These are phyloP conservation scores for Penicillium soppii DNA, from an alignment of 495 filamentous ascomycete species.

Conservation along the genomic window DNA sequence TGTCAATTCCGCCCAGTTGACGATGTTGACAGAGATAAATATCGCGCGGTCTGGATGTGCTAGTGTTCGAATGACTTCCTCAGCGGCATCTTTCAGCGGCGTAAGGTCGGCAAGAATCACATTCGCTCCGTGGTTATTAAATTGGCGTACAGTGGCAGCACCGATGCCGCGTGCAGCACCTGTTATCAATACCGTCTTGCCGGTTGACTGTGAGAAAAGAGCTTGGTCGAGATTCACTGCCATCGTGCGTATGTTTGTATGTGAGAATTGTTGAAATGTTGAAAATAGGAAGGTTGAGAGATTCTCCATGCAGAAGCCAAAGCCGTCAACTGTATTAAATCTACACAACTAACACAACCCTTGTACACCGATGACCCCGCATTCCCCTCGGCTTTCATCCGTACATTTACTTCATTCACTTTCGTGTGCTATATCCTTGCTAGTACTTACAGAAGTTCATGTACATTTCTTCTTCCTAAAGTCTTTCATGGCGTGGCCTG, in stretches of 20 bases:
- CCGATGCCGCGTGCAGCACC: conserved; percentile 43
- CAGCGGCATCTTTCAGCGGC: conserved; percentile 5
- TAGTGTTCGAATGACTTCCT: conserved; percentile 16
- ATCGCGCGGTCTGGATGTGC: conserved; percentile 14
- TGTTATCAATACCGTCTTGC: conserved; percentile 35
- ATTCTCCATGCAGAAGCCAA: too few species aligned
- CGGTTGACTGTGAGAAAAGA: conserved; percentile 5
- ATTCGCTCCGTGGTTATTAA: conserved; percentile 27
- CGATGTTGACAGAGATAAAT: conserved; percentile 24
- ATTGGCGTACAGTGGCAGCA: conserved; percentile 27
- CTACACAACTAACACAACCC: too few species aligned
- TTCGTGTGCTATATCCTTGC: too few species aligned
- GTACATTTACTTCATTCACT: too few species aligned
- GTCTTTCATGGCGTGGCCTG: too few species aligned
- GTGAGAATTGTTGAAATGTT: too few species aligned
- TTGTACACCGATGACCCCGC: too few species aligned
- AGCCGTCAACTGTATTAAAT: too few species aligned
- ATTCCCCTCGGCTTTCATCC: too few species aligned
- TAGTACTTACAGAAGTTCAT: too few species aligned
- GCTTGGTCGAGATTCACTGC: conserved; percentile 6
- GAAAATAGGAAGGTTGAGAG: neutral
- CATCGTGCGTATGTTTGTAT: too few species aligned
- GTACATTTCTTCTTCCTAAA: too few species aligned
- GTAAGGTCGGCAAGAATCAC: conserved; percentile 31
- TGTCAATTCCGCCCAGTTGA: conserved; percentile 25